Base-by-base conservation (phyloP, 495 filamentous ascomycete species). In the Aspergillus ellipticus region DNA sequence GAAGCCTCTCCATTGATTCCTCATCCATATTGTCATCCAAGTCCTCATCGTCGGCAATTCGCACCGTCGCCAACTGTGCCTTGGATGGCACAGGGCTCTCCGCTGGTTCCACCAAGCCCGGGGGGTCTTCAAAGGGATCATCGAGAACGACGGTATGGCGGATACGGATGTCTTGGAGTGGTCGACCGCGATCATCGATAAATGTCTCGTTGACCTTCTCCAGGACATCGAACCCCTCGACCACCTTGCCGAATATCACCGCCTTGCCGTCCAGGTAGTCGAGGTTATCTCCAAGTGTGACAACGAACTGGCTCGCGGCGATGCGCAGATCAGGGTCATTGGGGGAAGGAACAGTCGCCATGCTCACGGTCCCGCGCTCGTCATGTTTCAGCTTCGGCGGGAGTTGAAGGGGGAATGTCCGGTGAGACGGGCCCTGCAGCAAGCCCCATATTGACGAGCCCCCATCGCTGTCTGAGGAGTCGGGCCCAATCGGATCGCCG, bases 201-300 rank as follows among this genome's bases (percentile, higher is more conserved):
- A 96, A 95, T 15, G 89, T 80, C 42, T 84, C 82, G 70, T 97
- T 96, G 76, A 97, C 93, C 74, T 92, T 95, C 69, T 97, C 92
- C 51, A 97, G 69, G 16, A 82, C 84, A 72, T 96, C 92, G 55
- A 96, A 96, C 1, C 92, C 92, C 71, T 97, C 92, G 0, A 93
- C 92, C 0, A 96, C 90, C 58, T 92, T 89, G 28, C 92, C 92
- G 72, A 96, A 97, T 41, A 96, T 88, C n/a, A 90, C 89, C 1
- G 88, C 89, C 65, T 92, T 94, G 54, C 89, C 90, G 68, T 97
- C 90, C 24, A 97, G 73, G 62, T 88, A 92, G 57, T 96, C 92
- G 3, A 93, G 81, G 57, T 89, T 85, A 51, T 95, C 89, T 24
- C 89, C 92, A 4, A 93, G 77, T 5, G 92, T 97, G 51, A 97